Evolutionary conservation across 257 asterid genomes (phyloP).

Genomic region (Perilla frutescens): DNA sequence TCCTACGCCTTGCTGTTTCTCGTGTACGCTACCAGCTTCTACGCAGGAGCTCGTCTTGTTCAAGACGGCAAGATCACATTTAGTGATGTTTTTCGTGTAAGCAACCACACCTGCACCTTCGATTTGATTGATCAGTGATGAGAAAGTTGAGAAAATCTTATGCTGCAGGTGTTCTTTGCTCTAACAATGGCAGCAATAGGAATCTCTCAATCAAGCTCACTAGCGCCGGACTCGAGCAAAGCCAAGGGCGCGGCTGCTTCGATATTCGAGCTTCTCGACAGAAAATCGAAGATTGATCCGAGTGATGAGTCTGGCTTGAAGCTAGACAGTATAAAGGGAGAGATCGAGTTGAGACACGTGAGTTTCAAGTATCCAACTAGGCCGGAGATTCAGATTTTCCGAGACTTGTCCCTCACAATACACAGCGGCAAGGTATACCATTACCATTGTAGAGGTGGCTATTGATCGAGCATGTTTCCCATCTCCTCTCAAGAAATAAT

Average conservation of each 20-base stretch:
- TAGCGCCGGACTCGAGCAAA: slow-evolving; percentile 82
- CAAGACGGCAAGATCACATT: slow-evolving; percentile 71
- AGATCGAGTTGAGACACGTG: slow-evolving; percentile 69
- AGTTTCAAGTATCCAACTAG: slow-evolving; percentile 87
- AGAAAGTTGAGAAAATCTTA: not conserved
- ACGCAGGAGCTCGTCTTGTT: slow-evolving; percentile 87
- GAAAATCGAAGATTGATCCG: slow-evolving; percentile 76
- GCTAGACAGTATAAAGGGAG: slow-evolving; percentile 69
- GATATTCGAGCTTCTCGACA: slow-evolving; percentile 70
- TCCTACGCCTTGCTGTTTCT: slow-evolving; percentile 62
- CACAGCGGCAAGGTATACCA: slow-evolving; percentile 72
- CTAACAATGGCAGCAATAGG: slow-evolving; percentile 85
- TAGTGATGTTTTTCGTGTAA: slow-evolving; percentile 80
- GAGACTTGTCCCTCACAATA: slow-evolving; percentile 67
- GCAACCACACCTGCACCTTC: slow-evolving; percentile 8
- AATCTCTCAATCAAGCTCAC: slow-evolving; percentile 79
- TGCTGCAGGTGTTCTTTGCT: slow-evolving; percentile 81
- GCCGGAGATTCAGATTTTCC: slow-evolving; percentile 72
- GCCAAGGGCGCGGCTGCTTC: slow-evolving; percentile 89
- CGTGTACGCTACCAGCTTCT: slow-evolving; percentile 84
- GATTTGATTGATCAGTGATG: too few species aligned
- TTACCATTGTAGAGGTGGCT: too few species aligned
- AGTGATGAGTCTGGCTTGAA: slow-evolving; percentile 75
- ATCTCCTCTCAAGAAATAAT: too few species aligned
- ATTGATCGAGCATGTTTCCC: too few species aligned